These are phyloP conservation scores for Macaranga tanarius DNA, from an alignment of 441 rosid genomes.

Conservation along the genomic window DNA sequence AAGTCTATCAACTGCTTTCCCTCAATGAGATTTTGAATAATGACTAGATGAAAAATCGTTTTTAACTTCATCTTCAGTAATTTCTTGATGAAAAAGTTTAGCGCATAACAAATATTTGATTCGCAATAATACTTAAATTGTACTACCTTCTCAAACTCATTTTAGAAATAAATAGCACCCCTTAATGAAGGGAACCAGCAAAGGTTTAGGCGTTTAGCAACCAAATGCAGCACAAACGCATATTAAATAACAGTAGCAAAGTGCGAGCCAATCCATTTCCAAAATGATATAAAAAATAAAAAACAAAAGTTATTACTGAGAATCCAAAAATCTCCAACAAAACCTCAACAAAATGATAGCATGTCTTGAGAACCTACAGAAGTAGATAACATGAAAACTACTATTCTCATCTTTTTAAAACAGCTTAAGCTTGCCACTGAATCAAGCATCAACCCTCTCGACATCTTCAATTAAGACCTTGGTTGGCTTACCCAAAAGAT, in stretches of 20 bases:
- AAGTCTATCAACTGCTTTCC: no score
- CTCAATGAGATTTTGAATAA: no score
- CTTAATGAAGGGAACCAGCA: no score
- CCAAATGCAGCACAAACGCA: neutral
- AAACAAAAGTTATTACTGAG: neutral
- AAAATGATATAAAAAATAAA: neutral
- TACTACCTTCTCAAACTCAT: neutral
- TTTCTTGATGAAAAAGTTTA: neutral
- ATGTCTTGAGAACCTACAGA: slow-evolving; percentile 2
- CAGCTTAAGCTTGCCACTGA: neutral
- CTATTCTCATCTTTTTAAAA: slow-evolving; percentile 6
- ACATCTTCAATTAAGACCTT: slow-evolving; percentile 40
- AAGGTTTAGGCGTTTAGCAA: no score
- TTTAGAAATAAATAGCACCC: neutral
- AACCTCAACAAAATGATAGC: slow-evolving; percentile 10
- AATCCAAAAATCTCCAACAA: slow-evolving; percentile 11
- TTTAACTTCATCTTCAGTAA: neutral
- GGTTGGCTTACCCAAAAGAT: slow-evolving; percentile 43
- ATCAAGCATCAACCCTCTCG: slow-evolving; percentile 33
- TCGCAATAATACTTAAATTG: neutral
- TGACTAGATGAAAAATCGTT: no score
- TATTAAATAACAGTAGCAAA: neutral
- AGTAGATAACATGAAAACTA: neutral
- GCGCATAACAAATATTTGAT: neutral
- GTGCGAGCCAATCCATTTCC: slow-evolving; percentile 5